Percentiles rank a stretch among this genome's conserved stretches.
These are phyloP conservation scores for Aspergillus cejpii DNA, from an alignment of 2,329 filamentous ascomycete species.

Conservation along the genomic window DNA sequence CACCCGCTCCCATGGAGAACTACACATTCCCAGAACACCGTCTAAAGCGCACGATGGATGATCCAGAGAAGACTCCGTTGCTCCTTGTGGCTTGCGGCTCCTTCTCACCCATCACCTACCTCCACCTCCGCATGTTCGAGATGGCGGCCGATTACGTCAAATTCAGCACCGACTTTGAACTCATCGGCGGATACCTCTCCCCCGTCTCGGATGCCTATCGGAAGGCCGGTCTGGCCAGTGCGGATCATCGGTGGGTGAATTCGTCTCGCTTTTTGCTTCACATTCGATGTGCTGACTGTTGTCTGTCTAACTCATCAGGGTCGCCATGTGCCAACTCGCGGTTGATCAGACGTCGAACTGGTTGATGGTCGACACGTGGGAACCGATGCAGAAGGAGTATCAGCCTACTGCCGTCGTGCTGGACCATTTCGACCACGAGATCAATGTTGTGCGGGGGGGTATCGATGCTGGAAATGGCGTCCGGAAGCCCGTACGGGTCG, in stretches of 20 bases:
- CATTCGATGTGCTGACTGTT: neutral
- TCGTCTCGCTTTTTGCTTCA: neutral
- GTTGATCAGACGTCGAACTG: constrained; percentile 65
- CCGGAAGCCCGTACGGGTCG: constrained; percentile 64
- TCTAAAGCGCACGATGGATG: constrained; percentile 42
- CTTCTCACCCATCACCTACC: constrained; percentile 55
- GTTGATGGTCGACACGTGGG: constrained; percentile 85
- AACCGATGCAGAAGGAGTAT: constrained; percentile 77
- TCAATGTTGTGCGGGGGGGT: constrained; percentile 71
- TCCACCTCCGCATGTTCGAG: constrained; percentile 77
- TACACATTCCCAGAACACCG: constrained; percentile 43
- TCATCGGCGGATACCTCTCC: constrained; percentile 77
- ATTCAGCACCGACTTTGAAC: constrained; percentile 70
- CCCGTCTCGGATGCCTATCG: constrained; percentile 73
- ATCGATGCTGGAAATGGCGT: constrained; percentile 60
- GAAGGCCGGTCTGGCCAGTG: constrained; percentile 69
- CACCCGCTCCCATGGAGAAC: constrained; percentile 31
- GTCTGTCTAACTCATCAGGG: constrained; percentile 34
- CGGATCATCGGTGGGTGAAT: constrained; percentile 54
- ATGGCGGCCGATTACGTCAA: constrained; percentile 76
- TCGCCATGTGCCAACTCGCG: constrained; percentile 82
- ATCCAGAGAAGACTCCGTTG: constrained; percentile 44
- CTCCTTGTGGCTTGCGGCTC: constrained; percentile 48
- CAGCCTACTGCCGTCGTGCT: constrained; percentile 82
- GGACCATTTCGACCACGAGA: constrained; percentile 85